Percentiles rank a stretch among this genome's conserved stretches.
These are phyloP conservation scores for Phytophthora pluvialis DNA, from an alignment of 352 stramenopile species.

Conservation along the genomic window DNA sequence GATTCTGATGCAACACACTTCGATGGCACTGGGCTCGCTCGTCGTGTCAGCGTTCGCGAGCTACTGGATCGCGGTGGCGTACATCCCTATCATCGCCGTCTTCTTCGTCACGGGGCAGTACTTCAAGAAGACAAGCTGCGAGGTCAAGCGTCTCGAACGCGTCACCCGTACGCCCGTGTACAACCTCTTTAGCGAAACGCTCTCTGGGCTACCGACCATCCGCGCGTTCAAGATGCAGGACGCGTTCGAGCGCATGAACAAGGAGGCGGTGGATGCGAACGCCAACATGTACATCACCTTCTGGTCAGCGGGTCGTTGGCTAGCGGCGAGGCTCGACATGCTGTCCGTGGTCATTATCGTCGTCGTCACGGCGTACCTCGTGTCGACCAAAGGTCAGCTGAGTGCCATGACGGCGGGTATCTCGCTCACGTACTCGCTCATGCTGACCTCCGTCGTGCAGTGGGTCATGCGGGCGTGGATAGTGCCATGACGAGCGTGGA, in stretches of 20 bases:
- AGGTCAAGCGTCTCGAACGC: slow-evolving; percentile 95
- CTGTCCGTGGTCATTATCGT: slow-evolving; percentile 86
- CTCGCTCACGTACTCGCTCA: slow-evolving; percentile 50
- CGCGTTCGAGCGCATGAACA: slow-evolving; percentile 47
- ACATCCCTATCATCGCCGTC: slow-evolving; percentile 58
- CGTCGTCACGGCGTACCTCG: slow-evolving; percentile 75
- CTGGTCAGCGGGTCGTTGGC: slow-evolving; percentile 83
- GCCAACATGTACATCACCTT: slow-evolving; percentile 49
- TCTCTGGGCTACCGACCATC: slow-evolving; percentile 91
- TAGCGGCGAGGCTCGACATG: slow-evolving; percentile 91
- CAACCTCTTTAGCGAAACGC: slow-evolving; percentile 91
- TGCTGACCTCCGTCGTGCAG: slow-evolving; percentile 57
- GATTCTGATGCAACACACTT: slow-evolving; percentile 37
- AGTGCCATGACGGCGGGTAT: slow-evolving; percentile 34
- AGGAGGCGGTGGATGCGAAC: slow-evolving; percentile 47
- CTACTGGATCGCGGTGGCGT: slow-evolving; percentile 50
- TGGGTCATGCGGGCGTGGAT: slow-evolving; percentile 28
- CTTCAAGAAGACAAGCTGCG: slow-evolving; percentile 81
- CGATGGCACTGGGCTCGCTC: slow-evolving; percentile 40
- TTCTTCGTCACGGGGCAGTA: slow-evolving; percentile 65
- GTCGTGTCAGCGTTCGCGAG: slow-evolving; percentile 47
- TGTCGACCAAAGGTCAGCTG: slow-evolving; percentile 55
- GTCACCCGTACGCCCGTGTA: slow-evolving; percentile 93
- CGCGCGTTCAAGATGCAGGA: slow-evolving; percentile 46
- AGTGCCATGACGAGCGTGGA: slow-evolving; percentile 54